These are phyloP conservation scores for Neofusicoccum kwambonambiense DNA, from an alignment of 2,329 filamentous ascomycete species.

Conservation along the genomic window DNA sequence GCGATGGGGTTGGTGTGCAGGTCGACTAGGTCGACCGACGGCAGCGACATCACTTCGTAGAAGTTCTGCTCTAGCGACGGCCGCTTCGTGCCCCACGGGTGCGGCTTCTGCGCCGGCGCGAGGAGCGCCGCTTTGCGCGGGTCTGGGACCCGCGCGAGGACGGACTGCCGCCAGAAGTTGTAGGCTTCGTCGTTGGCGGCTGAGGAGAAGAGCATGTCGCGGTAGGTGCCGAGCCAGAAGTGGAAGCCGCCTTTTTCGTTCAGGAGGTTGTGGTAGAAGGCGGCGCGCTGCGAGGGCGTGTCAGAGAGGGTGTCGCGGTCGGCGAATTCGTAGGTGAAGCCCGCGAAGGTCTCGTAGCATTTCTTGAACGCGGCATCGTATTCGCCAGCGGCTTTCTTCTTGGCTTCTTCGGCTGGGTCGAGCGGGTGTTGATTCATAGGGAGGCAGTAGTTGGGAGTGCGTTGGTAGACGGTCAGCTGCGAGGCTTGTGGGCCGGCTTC, in stretches of 20 bases:
- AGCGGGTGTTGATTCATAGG: conserved; percentile 27
- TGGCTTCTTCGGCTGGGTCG: conserved; percentile 25
- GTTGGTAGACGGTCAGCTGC: conserved; percentile 8
- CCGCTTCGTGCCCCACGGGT: conserved; percentile 49
- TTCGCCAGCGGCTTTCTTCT: background rate
- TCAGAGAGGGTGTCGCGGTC: conserved; percentile 5
- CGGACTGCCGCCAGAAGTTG: conserved; percentile 29
- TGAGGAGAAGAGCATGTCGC: conserved; percentile 25
- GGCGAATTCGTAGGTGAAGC: conserved; percentile 23
- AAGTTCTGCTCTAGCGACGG: conserved; percentile 37
- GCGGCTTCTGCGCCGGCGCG: conserved; percentile 46
- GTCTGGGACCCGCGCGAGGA: conserved; percentile 28
- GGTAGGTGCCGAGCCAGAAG: conserved; percentile 29
- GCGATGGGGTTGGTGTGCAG: conserved; percentile 40
- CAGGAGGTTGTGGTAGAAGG: conserved; percentile 18
- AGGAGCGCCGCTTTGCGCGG: conserved; percentile 27
- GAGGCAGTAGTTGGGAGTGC: conserved; percentile 26
- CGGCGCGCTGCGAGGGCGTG: conserved; percentile 23
- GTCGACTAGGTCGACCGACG: conserved; percentile 31
- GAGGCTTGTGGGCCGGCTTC: conserved; percentile 21
- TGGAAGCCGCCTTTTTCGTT: conserved; percentile 42
- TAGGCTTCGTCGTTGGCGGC: conserved; percentile 23
- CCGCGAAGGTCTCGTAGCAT: conserved; percentile 26
- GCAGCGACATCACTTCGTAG: conserved; percentile 39
- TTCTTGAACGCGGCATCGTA: conserved; percentile 26